A percentile compares a stretch with the other conserved stretches of the same genome.
These are phyloP conservation scores for Monosporozyma aerobia DNA, from an alignment of 805 yeast species.

Conservation along the genomic window DNA sequence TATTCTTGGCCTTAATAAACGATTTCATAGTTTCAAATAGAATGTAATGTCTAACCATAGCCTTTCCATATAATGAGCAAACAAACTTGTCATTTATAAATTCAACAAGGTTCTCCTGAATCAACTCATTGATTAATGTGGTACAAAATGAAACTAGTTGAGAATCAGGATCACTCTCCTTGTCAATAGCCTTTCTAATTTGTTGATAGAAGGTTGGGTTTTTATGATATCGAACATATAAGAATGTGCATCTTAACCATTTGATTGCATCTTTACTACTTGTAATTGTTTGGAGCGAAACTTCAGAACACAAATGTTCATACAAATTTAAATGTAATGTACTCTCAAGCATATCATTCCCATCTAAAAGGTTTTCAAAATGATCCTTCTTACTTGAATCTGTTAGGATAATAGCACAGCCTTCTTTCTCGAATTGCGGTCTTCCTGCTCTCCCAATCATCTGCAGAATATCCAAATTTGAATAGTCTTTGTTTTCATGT, in stretches of 20 bases:
- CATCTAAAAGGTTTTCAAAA: conserved; percentile 37
- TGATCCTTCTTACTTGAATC: conserved; percentile 25
- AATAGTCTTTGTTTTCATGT: conserved; percentile 42
- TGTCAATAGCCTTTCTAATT: conserved; percentile 18
- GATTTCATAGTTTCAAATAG: conserved; percentile 35
- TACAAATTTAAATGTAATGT: conserved; percentile 32
- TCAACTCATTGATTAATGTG: conserved; percentile 27
- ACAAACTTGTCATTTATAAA: conserved; percentile 10
- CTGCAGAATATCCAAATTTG: conserved; percentile 46
- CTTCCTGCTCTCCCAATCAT: conserved; percentile 64
- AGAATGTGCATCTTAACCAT: conserved; percentile 44
- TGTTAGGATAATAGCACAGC: conserved; percentile 42
- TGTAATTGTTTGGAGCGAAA: conserved; percentile 33
- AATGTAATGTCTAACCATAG: conserved; percentile 44
- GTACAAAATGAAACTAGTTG: conserved; percentile 31
- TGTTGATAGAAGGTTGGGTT: conserved; percentile 34
- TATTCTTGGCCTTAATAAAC: conserved; percentile 19
- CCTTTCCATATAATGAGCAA: conserved; percentile 36
- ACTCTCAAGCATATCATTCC: conserved; percentile 40
- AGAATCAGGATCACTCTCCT: conserved; percentile 20
- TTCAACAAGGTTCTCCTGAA: conserved; percentile 26
- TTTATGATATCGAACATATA: conserved; percentile 36
- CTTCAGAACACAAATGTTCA: conserved; percentile 39
- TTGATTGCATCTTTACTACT: conserved; percentile 32
- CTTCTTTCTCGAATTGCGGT: conserved; percentile 45